These are phyloP conservation scores for Leccinum boreale DNA, from an alignment of 768 basidiomycete species.

Conservation along the genomic window DNA sequence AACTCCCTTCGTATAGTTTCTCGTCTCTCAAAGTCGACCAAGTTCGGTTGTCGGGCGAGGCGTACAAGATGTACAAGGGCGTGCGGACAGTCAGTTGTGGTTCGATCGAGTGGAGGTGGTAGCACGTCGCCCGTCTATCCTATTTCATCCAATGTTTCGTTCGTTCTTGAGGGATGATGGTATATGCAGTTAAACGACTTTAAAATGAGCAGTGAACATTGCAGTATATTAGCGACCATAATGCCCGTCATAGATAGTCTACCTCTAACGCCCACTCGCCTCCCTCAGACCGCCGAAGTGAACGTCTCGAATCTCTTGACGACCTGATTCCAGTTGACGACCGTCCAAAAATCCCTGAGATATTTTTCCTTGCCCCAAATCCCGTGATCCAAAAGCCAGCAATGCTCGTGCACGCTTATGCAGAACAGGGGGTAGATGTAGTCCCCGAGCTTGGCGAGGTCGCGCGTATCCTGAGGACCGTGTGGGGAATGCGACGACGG, in stretches of 20 bases:
- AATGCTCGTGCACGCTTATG: slow-evolving; percentile 78
- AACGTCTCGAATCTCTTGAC: slow-evolving; percentile 29
- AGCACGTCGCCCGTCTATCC: neutral
- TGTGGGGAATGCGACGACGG: slow-evolving; percentile 1
- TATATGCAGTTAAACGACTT: slow-evolving; percentile 11
- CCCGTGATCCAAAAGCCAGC: slow-evolving; percentile 86
- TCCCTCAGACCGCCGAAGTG: slow-evolving; percentile 9
- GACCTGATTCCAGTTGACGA: slow-evolving; percentile 74
- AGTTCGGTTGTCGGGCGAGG: slow-evolving; percentile 73
- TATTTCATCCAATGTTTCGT: neutral
- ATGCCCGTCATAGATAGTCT: slow-evolving; percentile 8
- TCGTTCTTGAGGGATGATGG: neutral
- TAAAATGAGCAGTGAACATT: slow-evolving; percentile 23
- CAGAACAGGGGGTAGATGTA: slow-evolving; percentile 74
- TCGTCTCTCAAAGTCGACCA: slow-evolving; percentile 85
- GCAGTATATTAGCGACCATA: neutral
- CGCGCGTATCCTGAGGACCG: slow-evolving; percentile 18
- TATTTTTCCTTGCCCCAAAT: slow-evolving; percentile 91
- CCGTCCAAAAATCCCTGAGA: slow-evolving; percentile 79
- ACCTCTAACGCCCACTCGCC: neutral
- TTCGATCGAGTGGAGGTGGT: slow-evolving; percentile 34
- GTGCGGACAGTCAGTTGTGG: slow-evolving; percentile 55
- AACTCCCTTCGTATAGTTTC: slow-evolving; percentile 66
- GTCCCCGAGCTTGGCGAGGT: slow-evolving; percentile 41
- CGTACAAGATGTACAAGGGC: slow-evolving; percentile 91